Conservation (phyloP, 495 filamentous ascomycete genomes). For the Cercophora scortea region DNA sequence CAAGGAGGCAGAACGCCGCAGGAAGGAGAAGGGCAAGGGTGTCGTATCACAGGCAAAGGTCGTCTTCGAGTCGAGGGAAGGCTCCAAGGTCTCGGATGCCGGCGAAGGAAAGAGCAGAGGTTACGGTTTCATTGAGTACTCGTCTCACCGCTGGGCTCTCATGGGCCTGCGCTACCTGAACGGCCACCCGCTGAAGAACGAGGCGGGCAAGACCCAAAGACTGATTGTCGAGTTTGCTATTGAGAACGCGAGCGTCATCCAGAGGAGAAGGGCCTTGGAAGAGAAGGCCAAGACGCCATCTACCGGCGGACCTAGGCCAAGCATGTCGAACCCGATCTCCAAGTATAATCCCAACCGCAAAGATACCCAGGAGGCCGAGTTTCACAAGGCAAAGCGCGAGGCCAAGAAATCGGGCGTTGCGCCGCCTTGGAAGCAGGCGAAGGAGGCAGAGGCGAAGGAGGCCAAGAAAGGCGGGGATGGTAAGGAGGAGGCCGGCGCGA, state of each 20-base stretch:
- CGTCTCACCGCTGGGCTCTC: constrained; percentile 83
- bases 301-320: constrained; percentile 11
- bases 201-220: constrained; percentile 45
- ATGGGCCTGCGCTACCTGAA: constrained; percentile 96
- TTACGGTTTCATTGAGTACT: constrained; percentile 98
- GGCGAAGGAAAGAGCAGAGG: constrained; percentile 77
- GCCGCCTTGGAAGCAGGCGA: background rate
- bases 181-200: constrained; percentile 56
- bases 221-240: constrained; percentile 97
- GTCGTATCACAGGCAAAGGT: constrained; percentile 94
- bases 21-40: constrained; percentile 80
- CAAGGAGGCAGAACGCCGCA: constrained; percentile 61
- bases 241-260: constrained; percentile 92
- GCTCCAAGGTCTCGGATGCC: constrained; percentile 65
- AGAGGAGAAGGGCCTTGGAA: constrained; percentile 64
- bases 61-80: constrained; percentile 78
- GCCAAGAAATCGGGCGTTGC: constrained; percentile 1
- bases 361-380: background rate
- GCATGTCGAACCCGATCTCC: background rate
- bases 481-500: constrained; percentile 3
- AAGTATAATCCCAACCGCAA: background rate
- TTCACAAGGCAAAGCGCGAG: constrained; percentile 17
- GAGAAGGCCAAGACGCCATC: constrained; percentile 46
- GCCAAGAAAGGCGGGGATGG: constrained; percentile 1
- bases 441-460: background rate